These are phyloP conservation scores for Myrica gale DNA, from an alignment of 306 rosid genomes.

Conservation along the genomic window DNA sequence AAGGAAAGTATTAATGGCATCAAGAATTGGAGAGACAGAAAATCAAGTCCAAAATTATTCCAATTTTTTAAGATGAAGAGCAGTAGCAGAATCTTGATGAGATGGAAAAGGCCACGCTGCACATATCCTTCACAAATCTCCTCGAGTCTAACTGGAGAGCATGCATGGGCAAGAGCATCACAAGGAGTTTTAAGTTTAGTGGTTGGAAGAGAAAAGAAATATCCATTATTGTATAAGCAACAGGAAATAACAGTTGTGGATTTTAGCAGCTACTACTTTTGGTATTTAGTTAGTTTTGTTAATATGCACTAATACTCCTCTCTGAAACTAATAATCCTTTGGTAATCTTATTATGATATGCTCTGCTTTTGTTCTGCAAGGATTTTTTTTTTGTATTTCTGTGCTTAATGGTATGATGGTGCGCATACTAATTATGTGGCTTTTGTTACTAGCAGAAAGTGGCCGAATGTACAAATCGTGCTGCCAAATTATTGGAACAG, in stretches of 20 bases:
- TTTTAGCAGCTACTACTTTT: neutral
- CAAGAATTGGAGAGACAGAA: neutral
- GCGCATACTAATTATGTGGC: conserved; percentile 24
- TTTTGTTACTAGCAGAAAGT: conserved; percentile 59
- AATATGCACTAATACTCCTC: neutral
- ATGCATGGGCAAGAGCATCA: no score
- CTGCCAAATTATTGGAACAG: conserved; percentile 62
- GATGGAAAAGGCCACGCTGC: neutral
- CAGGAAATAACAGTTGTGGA: neutral
- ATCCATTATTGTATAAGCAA: no score
- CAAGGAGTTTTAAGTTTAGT: neutral
- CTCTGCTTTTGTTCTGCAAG: neutral
- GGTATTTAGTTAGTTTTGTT: neutral
- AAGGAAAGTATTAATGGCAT: neutral
- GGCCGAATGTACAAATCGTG: conserved; percentile 43
- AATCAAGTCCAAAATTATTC: neutral
- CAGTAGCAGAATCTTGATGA: neutral
- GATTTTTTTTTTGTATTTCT: neutral
- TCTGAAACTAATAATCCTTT: neutral
- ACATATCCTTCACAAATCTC: neutral
- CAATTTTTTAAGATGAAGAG: neutral
- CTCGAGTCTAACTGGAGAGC: neutral
- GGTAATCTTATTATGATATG: neutral
- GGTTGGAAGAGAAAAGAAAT: neutral
- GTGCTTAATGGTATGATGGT: conserved; percentile 11